Evolutionary conservation across 2,329 filamentous ascomycete genomes (phyloP).

Genomic region (Grosmannia penicillata): DNA sequence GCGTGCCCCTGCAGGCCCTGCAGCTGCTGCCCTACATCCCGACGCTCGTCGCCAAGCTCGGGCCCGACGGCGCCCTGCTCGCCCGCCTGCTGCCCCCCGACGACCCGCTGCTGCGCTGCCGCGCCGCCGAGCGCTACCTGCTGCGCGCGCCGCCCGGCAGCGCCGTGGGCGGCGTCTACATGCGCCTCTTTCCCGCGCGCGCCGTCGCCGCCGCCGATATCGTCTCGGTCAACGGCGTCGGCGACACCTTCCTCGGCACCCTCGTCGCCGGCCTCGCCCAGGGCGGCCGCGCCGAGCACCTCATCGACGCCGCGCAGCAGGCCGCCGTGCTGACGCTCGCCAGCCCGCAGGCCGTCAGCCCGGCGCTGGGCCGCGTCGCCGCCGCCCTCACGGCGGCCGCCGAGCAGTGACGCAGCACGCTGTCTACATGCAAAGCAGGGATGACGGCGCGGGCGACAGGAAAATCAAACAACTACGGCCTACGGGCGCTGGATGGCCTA

Average conservation of each 20-base stretch:
- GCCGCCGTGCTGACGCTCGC: conserved; percentile 68
- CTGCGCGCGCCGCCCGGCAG: conserved; percentile 30
- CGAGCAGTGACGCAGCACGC: neutral
- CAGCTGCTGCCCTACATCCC: conserved; percentile 83
- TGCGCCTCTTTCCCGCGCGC: conserved; percentile 55
- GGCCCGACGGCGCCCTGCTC: conserved; percentile 58
- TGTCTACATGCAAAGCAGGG: neutral
- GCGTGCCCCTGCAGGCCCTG: conserved; percentile 69
- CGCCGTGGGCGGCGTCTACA: conserved; percentile 62
- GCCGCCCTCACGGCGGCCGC: conserved; percentile 11
- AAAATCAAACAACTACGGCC: too few relatives aligned
- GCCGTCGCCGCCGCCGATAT: conserved; percentile 40
- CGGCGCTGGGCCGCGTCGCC: conserved; percentile 12
- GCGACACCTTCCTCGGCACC: conserved; percentile 83
- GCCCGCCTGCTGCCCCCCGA: conserved; percentile 53
- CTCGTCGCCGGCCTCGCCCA: conserved; percentile 63
- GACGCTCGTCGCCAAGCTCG: conserved; percentile 72
- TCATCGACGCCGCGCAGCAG: conserved; percentile 68
- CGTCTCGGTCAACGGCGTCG: conserved; percentile 84
- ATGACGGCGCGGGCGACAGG: too few relatives aligned
- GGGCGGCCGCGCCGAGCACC: conserved; percentile 37
- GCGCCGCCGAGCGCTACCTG: conserved; percentile 53
- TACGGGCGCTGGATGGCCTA: too few relatives aligned
- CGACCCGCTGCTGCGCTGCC: conserved; percentile 51
- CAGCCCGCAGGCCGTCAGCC: conserved; percentile 53